phyloP scores from a whole-genome alignment of 2,329 filamentous ascomycete genomes.

The Aspergillus terreus region DNA sequence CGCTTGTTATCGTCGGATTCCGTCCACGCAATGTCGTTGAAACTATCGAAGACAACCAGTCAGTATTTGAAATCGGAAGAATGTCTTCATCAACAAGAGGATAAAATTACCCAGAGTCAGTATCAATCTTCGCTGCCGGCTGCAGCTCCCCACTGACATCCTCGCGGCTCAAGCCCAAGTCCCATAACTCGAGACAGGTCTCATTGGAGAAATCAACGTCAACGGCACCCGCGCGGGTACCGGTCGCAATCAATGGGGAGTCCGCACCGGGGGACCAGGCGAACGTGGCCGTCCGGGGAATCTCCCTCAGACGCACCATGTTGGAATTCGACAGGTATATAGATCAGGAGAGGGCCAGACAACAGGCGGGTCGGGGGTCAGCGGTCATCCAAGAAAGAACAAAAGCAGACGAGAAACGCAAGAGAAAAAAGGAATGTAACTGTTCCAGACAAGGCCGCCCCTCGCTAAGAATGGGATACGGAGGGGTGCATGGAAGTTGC shows the following conservation, averaged over 20 bases:
- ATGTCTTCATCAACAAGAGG: neutral
- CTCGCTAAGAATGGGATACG: constrained; percentile 26
- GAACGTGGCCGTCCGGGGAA: constrained; percentile 93
- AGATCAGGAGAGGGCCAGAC: constrained; percentile 19
- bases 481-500: constrained; percentile 22
- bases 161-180: constrained; percentile 75
- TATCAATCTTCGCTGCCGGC: constrained; percentile 76
- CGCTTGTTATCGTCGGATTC: constrained; percentile 72
- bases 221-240: constrained; percentile 90
- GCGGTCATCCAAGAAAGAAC: constrained; percentile 16
- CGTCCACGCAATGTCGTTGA: constrained; percentile 96
- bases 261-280: constrained; percentile 85
- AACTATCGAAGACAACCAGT: constrained; percentile 54
- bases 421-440: constrained; percentile 12
- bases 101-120: constrained; percentile 73
- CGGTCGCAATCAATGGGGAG: constrained; percentile 81
- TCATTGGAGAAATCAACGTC: constrained; percentile 97
- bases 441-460: constrained; percentile 18
- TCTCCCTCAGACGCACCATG: constrained; percentile 97
- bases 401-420: constrained; percentile 10
- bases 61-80: constrained; percentile 11
- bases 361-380: constrained; percentile 8
- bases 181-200: constrained; percentile 94
- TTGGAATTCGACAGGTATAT: constrained; percentile 24
- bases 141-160: constrained; percentile 78